A percentile compares a stretch with the other conserved stretches of the same genome.
These are phyloP conservation scores for Xerocomus spinulosus DNA, from an alignment of 768 basidiomycete genomes.

Conservation along the genomic window DNA sequence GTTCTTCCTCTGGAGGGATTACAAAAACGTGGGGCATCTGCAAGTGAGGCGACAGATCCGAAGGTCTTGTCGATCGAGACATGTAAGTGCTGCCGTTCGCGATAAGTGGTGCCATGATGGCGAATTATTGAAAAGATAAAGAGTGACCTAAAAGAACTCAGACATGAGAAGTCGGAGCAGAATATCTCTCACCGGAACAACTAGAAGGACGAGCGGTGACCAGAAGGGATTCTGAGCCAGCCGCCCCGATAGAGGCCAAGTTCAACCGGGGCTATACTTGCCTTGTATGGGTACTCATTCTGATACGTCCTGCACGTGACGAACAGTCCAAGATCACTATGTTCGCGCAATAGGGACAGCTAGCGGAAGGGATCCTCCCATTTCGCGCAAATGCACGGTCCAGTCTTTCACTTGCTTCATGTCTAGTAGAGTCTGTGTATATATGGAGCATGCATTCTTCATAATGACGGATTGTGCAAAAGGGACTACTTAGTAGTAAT, in stretches of 20 bases:
- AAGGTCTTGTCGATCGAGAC: conserved; percentile 16
- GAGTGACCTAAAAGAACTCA: conserved; percentile 12
- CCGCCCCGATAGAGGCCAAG: conserved; percentile 2
- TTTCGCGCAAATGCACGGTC: conserved; percentile 76
- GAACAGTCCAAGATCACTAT: too few species aligned
- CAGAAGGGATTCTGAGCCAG: conserved; percentile 9
- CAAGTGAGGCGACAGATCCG: conserved; percentile 1
- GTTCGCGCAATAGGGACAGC: conserved; percentile 77
- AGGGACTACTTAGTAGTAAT: conserved; percentile 53
- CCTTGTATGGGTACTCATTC: conserved; percentile 19
- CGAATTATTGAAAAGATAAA: conserved; percentile 4
- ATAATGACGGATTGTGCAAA: conserved; percentile 83
- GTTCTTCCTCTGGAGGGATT: conserved; percentile 56
- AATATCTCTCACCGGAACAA: conserved; percentile 12
- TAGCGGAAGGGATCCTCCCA: conserved; percentile 70
- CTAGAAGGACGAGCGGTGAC: background rate
- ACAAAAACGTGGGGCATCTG: conserved; percentile 51
- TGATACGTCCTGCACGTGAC: conserved; percentile 15
- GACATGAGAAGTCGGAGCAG: background rate
- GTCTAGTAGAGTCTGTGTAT: too few species aligned
- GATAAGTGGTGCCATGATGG: conserved; percentile 13
- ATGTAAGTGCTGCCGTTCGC: conserved; percentile 5
- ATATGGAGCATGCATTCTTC: conserved; percentile 81
- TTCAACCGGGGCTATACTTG: conserved; percentile 17
- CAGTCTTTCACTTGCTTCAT: conserved; percentile 39